Percentiles rank a stretch among this genome's conserved stretches.
Conservation (phyloP, 2,329 filamentous ascomycete genomes). For the Phyllosticta citribraziliensis region DNA sequence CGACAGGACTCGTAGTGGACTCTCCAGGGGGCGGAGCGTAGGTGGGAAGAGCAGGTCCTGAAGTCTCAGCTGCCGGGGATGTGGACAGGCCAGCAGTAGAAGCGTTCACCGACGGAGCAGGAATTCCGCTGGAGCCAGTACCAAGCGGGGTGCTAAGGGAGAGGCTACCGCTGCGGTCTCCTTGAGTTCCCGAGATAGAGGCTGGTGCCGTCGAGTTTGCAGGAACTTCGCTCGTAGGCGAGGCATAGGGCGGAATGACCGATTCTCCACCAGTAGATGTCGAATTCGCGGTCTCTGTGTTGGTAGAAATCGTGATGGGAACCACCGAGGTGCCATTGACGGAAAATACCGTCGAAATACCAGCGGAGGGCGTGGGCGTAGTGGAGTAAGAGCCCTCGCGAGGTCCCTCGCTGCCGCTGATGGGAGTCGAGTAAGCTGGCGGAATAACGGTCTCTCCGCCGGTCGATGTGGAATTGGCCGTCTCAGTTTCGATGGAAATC, state of each 20-base stretch:
- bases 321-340: neutral
- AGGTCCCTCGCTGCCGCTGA: neutral
- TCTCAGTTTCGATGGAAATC: neutral
- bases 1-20: neutral
- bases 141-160: neutral
- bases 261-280: neutral
- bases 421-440: neutral
- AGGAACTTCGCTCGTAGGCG: neutral
- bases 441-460: neutral
- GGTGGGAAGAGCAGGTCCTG: neutral
- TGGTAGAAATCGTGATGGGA: neutral
- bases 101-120: neutral
- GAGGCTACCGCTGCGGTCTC: neutral
- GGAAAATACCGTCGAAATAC: neutral
- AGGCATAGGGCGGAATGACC: neutral
- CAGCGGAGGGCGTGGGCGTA: neutral
- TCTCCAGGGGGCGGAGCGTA: neutral
- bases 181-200: neutral
- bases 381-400: neutral
- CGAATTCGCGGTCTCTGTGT: neutral
- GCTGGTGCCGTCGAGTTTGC: constrained; percentile 3
- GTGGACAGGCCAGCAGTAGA: neutral
- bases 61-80: neutral
- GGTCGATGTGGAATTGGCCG: constrained; percentile 8
- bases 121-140: neutral